Base-by-base conservation (phyloP, 768 basidiomycete genomes). In the Kondoa subrosea region DNA sequence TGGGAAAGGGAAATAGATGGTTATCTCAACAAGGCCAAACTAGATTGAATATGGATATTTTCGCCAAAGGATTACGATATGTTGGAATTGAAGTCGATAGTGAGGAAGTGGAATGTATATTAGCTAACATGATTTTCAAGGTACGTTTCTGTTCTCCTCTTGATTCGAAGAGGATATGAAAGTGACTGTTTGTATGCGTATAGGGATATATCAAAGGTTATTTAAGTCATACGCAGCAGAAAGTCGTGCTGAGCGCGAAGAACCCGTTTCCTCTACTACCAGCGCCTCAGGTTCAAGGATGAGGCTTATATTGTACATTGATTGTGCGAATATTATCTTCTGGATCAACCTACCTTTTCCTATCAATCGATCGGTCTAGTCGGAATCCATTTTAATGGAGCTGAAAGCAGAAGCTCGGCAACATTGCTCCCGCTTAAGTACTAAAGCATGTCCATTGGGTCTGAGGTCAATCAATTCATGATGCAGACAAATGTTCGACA, bases 171-270 rank as follows among this genome's bases (percentile, higher is more conserved):
- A 17, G 16, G 32, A 4, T 50, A 65, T 31, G 27, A 2, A 2
- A 27, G 57, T 25, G 33, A 21, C 15, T 21, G 1, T 3, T 26
- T 2, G 2, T n/a, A n/a, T n/a, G n/a, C n/a, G n/a, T n/a, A 14
- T 68, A 80, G 78, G 88, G 88, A 25, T 89, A 85, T 76, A 86
- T 97, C 78, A 83, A 88, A 64, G 95, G 95, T 8, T 99, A 97
- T 77, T 91, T 99, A 73, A 91, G 90, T 63, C 95, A 99, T 74
- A 89, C 88, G 75, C 88, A 88, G 77, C 87, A 89, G 79, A 89
- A 87, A 83, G 89, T 96, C 2, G 95, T 99, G 71, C 87, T 91
- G 74, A 85, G 86, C 57, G 85, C 83, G 76, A 81, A 83, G 1
- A 68, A 67, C 30, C 73, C 72, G 80, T 86, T 56, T 65, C 73